Conservation (phyloP, 2,329 filamentous ascomycete species). For the Paecilomyces sp. region DNA sequence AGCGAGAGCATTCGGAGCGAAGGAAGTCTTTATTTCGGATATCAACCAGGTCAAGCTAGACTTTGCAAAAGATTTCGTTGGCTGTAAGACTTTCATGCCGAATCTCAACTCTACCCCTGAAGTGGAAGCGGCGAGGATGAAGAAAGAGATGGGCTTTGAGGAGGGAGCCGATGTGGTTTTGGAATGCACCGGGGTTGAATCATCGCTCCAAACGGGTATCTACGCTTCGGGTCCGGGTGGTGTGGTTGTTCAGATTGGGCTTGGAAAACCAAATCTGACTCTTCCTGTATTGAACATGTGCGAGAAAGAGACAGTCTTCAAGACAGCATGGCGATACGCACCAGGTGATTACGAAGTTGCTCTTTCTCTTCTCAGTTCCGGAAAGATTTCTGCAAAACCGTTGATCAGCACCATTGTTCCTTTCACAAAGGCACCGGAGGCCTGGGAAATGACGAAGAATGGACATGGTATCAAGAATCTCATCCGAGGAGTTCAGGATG, state of each 20-base stretch:
- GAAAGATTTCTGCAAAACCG: conserved; percentile 1
- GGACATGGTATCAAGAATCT: conserved; percentile 15
- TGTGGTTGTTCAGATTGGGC: conserved; percentile 21
- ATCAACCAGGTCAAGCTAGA: conserved; percentile 48
- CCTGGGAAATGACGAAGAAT: conserved; percentile 21
- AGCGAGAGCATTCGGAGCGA: conserved; percentile 51
- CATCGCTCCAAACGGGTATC: conserved; percentile 36
- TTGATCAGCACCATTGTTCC: conserved; percentile 10
- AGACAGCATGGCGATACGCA: conserved; percentile 18
- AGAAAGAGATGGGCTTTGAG: conserved; percentile 8
- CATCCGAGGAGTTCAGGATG: conserved; percentile 8
- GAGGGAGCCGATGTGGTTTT: conserved; percentile 32
- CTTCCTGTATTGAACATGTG: conserved; percentile 23
- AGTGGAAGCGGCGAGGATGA: not conserved
- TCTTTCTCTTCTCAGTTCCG: conserved; percentile 3
- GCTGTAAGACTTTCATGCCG: conserved; percentile 9
- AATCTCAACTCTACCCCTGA: conserved; percentile 6
- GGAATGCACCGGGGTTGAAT: conserved; percentile 32
- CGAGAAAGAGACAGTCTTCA: conserved; percentile 19
- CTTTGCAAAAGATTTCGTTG: conserved; percentile 34
- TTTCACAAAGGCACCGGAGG: conserved; percentile 24
- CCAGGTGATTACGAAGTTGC: conserved; percentile 15
- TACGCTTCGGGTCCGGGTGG: conserved; percentile 19
- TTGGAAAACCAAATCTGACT: conserved; percentile 29
- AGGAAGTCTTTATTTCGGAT: conserved; percentile 53